Conservation (phyloP, 768 basidiomycete species). For the Sporobolomyces pararoseus region DNA sequence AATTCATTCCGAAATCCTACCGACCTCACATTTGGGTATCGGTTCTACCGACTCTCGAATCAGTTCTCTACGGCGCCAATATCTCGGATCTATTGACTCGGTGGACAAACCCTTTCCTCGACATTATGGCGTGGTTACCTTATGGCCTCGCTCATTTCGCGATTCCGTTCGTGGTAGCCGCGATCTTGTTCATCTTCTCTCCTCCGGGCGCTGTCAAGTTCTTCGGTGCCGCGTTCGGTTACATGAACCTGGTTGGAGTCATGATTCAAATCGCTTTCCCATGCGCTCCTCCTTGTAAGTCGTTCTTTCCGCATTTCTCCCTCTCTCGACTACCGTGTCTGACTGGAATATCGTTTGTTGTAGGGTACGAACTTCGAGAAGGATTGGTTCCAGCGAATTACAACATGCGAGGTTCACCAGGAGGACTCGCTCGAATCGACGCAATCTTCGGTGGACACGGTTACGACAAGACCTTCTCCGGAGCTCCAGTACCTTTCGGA, state of each 20-base stretch:
- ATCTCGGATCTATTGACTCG: conserved; percentile 94
- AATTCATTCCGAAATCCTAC: conserved; percentile 67
- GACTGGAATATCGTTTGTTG: neutral
- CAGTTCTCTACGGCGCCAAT: conserved; percentile 93
- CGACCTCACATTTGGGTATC: conserved; percentile 85
- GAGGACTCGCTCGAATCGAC: conserved; percentile 89
- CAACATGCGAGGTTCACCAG: conserved; percentile 83
- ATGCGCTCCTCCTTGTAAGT: conserved; percentile 74
- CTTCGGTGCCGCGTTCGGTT: conserved; percentile 84
- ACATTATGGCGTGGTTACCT: conserved; percentile 91
- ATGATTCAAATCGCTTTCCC: conserved; percentile 82
- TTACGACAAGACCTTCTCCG: conserved; percentile 76
- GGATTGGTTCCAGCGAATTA: conserved; percentile 94
- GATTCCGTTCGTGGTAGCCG: conserved; percentile 78
- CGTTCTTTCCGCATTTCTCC: neutral
- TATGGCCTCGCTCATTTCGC: conserved; percentile 93
- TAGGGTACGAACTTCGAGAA: conserved; percentile 93
- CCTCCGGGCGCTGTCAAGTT: conserved; percentile 67
- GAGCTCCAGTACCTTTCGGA: conserved; percentile 89
- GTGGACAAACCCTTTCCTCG: conserved; percentile 85
- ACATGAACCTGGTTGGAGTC: conserved; percentile 85
- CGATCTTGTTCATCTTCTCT: conserved; percentile 84
- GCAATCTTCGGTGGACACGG: conserved; percentile 68
- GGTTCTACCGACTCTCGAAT: conserved; percentile 87
- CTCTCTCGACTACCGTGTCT: neutral